A percentile compares a stretch with the other conserved stretches of the same genome.
Conservation (phyloP, 1,139 yeast species). For the Arxiozyma slooffiae region DNA sequence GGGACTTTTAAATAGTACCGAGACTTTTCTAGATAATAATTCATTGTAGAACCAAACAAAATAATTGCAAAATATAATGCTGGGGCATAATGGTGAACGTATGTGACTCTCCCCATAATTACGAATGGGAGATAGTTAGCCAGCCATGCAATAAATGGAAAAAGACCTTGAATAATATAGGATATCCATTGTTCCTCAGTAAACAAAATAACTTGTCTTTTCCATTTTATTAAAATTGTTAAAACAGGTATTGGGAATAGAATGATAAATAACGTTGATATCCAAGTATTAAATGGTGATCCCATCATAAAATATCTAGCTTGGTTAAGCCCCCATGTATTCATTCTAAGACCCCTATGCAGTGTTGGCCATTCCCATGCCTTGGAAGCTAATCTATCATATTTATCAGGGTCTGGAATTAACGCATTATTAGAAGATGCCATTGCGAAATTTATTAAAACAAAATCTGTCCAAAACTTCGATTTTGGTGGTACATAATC, state of each 20-base stretch:
- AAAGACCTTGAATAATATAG: slow-evolving; percentile 44
- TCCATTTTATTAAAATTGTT: slow-evolving; percentile 47
- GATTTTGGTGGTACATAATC: slow-evolving; percentile 56
- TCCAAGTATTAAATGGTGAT: slow-evolving; percentile 59
- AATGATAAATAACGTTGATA: slow-evolving; percentile 36
- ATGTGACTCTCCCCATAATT: slow-evolving; percentile 74
- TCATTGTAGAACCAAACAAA: slow-evolving; percentile 51
- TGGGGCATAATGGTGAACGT: slow-evolving; percentile 74
- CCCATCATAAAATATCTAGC: slow-evolving; percentile 55
- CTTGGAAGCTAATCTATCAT: slow-evolving; percentile 51
- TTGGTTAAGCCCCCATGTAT: slow-evolving; percentile 44
- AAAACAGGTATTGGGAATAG: slow-evolving; percentile 31
- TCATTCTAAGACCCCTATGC: slow-evolving; percentile 57
- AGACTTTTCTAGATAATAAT: slow-evolving; percentile 28
- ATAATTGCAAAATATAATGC: slow-evolving; percentile 70
- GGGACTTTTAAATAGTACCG: slow-evolving; percentile 26
- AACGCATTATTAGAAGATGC: slow-evolving; percentile 69
- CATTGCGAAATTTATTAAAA: slow-evolving; percentile 66
- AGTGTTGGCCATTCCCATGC: slow-evolving; percentile 83
- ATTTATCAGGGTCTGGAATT: slow-evolving; percentile 61
- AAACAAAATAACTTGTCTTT: slow-evolving; percentile 41
- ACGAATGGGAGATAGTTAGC: slow-evolving; percentile 65
- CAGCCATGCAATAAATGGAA: slow-evolving; percentile 62
- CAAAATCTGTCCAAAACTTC: slow-evolving; percentile 58
- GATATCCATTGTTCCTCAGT: slow-evolving; percentile 27